Conservation (phyloP, 495 filamentous ascomycete species). For the Hypoxylon intermedium region DNA sequence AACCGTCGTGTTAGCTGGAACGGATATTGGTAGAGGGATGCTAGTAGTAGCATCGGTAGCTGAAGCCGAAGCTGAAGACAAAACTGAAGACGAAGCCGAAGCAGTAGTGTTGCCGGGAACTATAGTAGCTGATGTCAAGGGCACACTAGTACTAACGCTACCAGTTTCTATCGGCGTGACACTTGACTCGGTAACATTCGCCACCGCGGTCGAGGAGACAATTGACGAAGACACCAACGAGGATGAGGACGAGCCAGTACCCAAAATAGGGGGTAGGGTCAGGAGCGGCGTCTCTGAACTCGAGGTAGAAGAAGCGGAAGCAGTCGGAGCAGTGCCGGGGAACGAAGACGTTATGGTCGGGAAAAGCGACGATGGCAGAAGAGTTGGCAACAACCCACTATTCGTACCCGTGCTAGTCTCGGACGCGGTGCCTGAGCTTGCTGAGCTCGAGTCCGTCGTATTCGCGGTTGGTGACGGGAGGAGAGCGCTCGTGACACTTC, state of each 20-base stretch:
- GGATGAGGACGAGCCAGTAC: constrained; percentile 13
- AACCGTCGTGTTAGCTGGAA: constrained; percentile 27
- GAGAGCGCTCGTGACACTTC: constrained; percentile 26
- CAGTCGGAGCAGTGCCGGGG: constrained; percentile 33
- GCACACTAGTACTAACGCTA: constrained; percentile 1
- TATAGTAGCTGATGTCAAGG: background rate
- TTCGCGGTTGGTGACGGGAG: constrained; percentile 26
- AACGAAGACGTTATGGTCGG: constrained; percentile 22
- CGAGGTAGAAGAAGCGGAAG: constrained; percentile 20
- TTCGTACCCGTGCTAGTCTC: constrained; percentile 8
- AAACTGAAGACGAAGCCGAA: no score
- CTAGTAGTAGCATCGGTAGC: constrained; percentile 22
- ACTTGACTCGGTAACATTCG: constrained; percentile 30
- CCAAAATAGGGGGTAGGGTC: constrained; percentile 23
- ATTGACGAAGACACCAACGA: no score
- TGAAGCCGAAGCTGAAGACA: no score
- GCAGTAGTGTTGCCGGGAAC: constrained; percentile 23
- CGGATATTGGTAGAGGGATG: constrained; percentile 18
- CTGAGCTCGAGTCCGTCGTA: constrained; percentile 22
- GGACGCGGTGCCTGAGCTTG: background rate
- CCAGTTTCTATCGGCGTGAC: background rate
- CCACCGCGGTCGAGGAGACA: constrained; percentile 7
- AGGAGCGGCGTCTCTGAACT: constrained; percentile 10
- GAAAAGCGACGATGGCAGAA: constrained; percentile 22
- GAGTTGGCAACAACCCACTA: constrained; percentile 14